phyloP scores from a whole-genome alignment of 1,284 basidiomycete genomes.

The Cryptococcus hybrid region DNA sequence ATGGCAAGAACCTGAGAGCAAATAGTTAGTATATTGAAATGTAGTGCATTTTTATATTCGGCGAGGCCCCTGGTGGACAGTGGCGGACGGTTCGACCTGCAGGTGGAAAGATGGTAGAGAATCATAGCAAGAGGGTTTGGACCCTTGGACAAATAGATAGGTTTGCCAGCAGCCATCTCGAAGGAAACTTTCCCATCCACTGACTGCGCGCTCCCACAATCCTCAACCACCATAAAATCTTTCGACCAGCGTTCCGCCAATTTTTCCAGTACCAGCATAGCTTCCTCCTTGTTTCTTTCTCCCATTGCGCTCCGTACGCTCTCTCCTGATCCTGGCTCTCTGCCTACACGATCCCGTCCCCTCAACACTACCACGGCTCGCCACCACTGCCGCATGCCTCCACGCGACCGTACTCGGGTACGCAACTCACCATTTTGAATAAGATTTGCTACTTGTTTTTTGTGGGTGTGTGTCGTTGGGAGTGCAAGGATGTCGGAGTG shows the following conservation, averaged over 20 bases:
- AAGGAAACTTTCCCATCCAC: background rate
- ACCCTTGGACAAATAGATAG: background rate
- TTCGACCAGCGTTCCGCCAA: background rate
- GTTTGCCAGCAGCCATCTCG: background rate
- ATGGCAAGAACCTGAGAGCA: conserved; percentile 83
- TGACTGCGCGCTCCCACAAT: background rate
- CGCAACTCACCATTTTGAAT: conserved; percentile 23
- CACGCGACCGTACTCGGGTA: conserved; percentile 1
- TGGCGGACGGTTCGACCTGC: background rate
- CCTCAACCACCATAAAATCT: background rate
- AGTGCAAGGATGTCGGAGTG: conserved; percentile 13
- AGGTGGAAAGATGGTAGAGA: background rate
- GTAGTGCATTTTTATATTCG: too few species aligned
- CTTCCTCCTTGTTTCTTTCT: background rate
- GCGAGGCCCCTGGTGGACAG: too few species aligned
- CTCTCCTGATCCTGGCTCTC: background rate
- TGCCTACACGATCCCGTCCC: too few species aligned
- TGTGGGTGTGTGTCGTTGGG: background rate
- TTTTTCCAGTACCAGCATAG: background rate
- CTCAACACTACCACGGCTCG: too few species aligned
- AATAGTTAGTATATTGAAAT: background rate
- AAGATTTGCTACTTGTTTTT: conserved; percentile 3
- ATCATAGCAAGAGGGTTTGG: background rate
- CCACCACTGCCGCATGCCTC: background rate
- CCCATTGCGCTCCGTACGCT: background rate